Base-by-base conservation (phyloP, 2,329 filamentous ascomycete genomes). In the Pseudopyrenochaeta lycopersici region DNA sequence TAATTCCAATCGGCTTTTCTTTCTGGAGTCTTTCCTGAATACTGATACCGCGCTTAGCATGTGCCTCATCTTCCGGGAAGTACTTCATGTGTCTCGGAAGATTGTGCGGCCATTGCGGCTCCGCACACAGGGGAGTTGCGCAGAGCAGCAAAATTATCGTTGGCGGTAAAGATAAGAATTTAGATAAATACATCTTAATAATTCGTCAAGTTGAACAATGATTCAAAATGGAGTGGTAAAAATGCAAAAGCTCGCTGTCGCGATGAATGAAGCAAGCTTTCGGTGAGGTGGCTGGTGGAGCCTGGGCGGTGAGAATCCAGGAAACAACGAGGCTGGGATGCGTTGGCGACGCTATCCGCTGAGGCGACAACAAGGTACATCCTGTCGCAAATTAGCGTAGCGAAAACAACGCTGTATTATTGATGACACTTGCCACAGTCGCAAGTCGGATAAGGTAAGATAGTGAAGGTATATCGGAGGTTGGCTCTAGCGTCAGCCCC, bases 1-100 rank as follows among this genome's bases (percentile, higher is more conserved):
- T 85, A 49, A 93, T 81, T 1, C 85, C 90, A 1, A 84, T 82
- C 0, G 89, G 89, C 35, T 63, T 73, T 67, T 76, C 73, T 63
- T 60, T 56, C 38, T 61, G 71, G 47, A 81, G 67, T 57, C 65
- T 73, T 60, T 77, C 73, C 57, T 73, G 74, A 35, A 76, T 72
- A 47, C 76, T 70, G 11, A 78, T 51, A n/a, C 76, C 73, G 29
- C 79, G 70, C 52, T 78, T 78, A 7, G 77, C 69, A 47, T 75
- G 71, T 3, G 66, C 60, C 49, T 81, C 79, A 40, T 82, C 77
- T 58, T 82, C 77, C 1, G 80, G 79, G 52, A 75, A 82, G 67
- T 81, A 80, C 62, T 79, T 81, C 47, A 76, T 72, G 27, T 78
- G 74, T 54, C 66, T 72, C 11, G 80, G 78, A 2, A 82, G 71